Base-by-base conservation (phyloP, 768 basidiomycete species). In the Phlebiopsis flavidoalba region DNA sequence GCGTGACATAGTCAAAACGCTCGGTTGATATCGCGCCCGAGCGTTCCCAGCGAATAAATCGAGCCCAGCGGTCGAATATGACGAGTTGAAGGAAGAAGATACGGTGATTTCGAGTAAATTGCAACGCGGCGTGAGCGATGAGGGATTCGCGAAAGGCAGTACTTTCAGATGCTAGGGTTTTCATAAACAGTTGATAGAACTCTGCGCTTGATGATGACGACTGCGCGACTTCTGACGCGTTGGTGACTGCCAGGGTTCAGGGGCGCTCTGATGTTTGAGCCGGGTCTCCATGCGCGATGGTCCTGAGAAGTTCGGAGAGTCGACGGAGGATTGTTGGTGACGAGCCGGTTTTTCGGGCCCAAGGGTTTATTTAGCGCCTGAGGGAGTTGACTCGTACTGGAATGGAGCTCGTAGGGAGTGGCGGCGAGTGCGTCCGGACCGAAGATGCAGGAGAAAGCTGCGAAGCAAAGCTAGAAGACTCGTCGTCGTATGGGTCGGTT, bases 201-300 rank as follows among this genome's bases (percentile, higher is more conserved):
- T 8, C 40, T 3, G 7, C 3, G 50, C 14, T 31, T 15, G 21
- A 10, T 10, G 50, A 31, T 51, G 50, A 26, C 3, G 14, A 2
- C 40, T 43, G 12, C 10, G 12, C 10, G 40, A 8, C 40, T 43
- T 43, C 40, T 46, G 26, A 51, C 54, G 54, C 10, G 35, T 36
- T 21, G 60, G 31, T 0, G 11, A 19, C 48, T 63, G 19, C 36
- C n/a, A n/a, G 15, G 40, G 15, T 1, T 43, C 46, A 8, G 33
- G 31, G 14, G 21, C 11, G 8, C 14, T 49, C 19, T 26, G 8
- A 31, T 31, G 26, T n/a, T 31, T 31, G 10, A 55, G 52, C 60
- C 54, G 61, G 17, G 52, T 36, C 37, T 64, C 63, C 53, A 61
- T 64, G 6, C 24, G 58, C 11, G 52, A 64, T 61, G n/a, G 61